phyloP scores from a whole-genome alignment of 208 protist genomes.

The Endotrypanum monterogeii region DNA sequence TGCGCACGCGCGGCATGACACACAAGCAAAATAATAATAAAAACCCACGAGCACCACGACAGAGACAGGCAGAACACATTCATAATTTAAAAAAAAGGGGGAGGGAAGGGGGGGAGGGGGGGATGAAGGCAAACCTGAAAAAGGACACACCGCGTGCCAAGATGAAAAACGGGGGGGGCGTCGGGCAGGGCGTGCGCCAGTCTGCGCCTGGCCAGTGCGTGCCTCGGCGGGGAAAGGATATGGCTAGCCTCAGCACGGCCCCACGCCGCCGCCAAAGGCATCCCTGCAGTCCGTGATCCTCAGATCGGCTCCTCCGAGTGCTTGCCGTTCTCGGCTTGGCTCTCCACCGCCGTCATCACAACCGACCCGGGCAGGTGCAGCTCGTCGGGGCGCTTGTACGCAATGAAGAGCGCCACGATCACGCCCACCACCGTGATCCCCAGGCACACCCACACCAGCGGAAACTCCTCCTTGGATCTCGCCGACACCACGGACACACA shows the following conservation, averaged over 20 bases:
- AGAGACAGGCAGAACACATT: no score
- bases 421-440: constrained; percentile 58
- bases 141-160: constrained; percentile 2
- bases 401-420: constrained; percentile 44
- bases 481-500: constrained; percentile 30
- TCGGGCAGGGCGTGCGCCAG: neutral
- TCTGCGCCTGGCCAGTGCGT: neutral
- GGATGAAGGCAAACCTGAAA: neutral
- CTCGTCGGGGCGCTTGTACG: constrained; percentile 58
- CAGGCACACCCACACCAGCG: constrained; percentile 66
- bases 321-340: constrained; percentile 27
- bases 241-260: neutral
- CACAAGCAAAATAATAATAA: no score
- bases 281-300: neutral
- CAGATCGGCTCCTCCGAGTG: neutral
- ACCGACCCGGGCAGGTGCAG: constrained; percentile 43
- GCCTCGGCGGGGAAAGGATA: neutral
- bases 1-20: no score
- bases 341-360: constrained; percentile 38
- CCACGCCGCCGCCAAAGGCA: neutral
- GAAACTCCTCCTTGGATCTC: constrained; percentile 46
- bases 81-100: neutral
- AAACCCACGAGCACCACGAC: no score
- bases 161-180: no score
- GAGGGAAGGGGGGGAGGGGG: neutral